Base-by-base conservation (phyloP, 2,329 filamentous ascomycete genomes). In the Scleromitrula shiraiana region DNA sequence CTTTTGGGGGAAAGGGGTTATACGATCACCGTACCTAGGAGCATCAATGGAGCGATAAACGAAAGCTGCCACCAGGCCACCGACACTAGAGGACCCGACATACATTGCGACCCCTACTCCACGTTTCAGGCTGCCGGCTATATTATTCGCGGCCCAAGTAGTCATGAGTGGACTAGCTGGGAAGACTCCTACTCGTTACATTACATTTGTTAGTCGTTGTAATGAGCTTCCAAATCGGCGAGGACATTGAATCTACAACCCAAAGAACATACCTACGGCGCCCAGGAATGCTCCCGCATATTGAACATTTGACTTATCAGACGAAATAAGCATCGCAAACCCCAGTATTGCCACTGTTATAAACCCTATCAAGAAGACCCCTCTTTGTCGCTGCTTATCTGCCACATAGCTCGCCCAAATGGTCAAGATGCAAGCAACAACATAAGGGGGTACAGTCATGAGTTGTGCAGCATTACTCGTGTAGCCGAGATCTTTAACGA, bases 31-130 rank as follows among this genome's bases (percentile, higher is more conserved):
- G 5, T 51, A 58, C 59, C 57, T 52, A 10, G 60, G 58, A 12
- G 42, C 32, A 49, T 76, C 68, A 23, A 66, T 64, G 19, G 64
- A 49, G 5, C 70, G 60, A 53, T 73, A 78, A 12, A 76, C 67
- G 52, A 72, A 76, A 4, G 69, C 66, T 1, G 73, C 68, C 42
- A 78, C 64, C 76, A 50, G 38, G 37, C 90, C 89, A 60, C 94
- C 94, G 37, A 95, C 71, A 62, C 95, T 95, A 17, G 89, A 89
- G 83, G 87, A 94, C 17, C 84, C 88, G 52, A 95, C 91, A 46
- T 95, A 84, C 56, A 95, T 81, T 0, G 89, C 90, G 1, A 95
- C 70, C 0, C 86, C 86, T 14, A 95, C 83, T 30, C 88, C 90
- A 32, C 89, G 79, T 71, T 95, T 95, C 67, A 93, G 91, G 6